These are phyloP conservation scores for Croton laevigatus DNA, from an alignment of 441 rosid genomes.

Conservation along the genomic window DNA sequence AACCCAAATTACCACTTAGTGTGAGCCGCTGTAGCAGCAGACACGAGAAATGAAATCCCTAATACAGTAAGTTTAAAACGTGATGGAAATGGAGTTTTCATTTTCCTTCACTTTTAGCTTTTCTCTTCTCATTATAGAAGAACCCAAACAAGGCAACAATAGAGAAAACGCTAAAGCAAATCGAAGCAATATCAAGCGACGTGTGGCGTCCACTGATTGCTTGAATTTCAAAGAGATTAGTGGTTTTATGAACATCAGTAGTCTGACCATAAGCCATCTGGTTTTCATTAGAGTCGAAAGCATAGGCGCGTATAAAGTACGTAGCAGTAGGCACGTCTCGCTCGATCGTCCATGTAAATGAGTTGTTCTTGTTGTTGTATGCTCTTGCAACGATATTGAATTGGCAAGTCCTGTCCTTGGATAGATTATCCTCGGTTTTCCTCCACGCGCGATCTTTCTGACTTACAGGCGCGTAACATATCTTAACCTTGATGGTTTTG, in stretches of 20 bases:
- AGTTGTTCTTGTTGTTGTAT: conserved; percentile 24
- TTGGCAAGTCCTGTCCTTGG: conserved; percentile 69
- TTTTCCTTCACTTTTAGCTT: conserved; percentile 28
- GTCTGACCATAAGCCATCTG: conserved; percentile 58
- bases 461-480: conserved; percentile 66
- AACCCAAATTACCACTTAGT: background rate
- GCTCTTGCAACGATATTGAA: conserved; percentile 32
- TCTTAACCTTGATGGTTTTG: conserved; percentile 43
- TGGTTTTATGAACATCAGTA: conserved; percentile 35
- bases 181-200: conserved; percentile 49
- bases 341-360: conserved; percentile 39
- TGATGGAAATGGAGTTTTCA: conserved; percentile 5
- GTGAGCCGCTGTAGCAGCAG: background rate
- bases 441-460: conserved; percentile 68
- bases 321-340: conserved; percentile 52
- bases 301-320: conserved; percentile 64
- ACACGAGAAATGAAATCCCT: background rate
- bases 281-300: conserved; percentile 24
- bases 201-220: conserved; percentile 51
- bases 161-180: conserved; percentile 65
- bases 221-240: conserved; percentile 38
- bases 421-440: conserved; percentile 45
- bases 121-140: conserved; percentile 52
- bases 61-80: background rate
- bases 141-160: conserved; percentile 47